phyloP scores from a whole-genome alignment of 345 rosid genomes.

The Brassica incana region DNA sequence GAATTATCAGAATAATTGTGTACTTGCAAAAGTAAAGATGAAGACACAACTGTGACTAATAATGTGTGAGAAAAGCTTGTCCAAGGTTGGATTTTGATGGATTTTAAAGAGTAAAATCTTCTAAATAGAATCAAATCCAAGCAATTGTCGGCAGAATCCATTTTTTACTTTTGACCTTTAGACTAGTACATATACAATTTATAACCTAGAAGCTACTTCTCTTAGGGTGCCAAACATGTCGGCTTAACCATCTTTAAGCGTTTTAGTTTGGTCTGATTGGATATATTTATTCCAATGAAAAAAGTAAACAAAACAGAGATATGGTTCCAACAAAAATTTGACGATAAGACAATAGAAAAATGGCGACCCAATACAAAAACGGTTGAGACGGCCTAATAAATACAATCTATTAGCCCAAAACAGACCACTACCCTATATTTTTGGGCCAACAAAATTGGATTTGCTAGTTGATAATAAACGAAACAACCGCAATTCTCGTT shows the following conservation, averaged over 20 bases:
- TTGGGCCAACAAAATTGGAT: neutral
- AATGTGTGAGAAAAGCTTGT: constrained; percentile 22
- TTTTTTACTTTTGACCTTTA: neutral
- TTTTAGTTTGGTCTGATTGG: neutral
- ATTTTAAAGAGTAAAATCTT: constrained; percentile 5
- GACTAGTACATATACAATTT: neutral
- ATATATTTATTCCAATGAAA: neutral
- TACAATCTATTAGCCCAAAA: too few species aligned
- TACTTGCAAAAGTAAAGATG: constrained; percentile 11
- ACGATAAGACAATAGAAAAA: too few species aligned
- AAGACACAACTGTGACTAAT: constrained; percentile 25
- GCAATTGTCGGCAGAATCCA: constrained; percentile 33
- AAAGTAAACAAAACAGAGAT: neutral
- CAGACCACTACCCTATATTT: neutral
- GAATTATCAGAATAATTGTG: neutral
- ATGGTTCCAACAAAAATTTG: neutral
- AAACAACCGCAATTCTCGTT: neutral
- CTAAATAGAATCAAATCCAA: constrained; percentile 32
- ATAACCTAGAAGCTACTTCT: neutral
- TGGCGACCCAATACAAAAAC: too few species aligned
- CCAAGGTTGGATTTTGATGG: constrained; percentile 16
- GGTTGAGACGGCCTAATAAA: too few species aligned
- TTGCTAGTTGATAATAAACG: neutral
- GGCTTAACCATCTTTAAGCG: neutral
- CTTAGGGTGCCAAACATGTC: neutral